phyloP scores from a whole-genome alignment of 2,329 filamentous ascomycete species.

The Claviceps monticola region DNA sequence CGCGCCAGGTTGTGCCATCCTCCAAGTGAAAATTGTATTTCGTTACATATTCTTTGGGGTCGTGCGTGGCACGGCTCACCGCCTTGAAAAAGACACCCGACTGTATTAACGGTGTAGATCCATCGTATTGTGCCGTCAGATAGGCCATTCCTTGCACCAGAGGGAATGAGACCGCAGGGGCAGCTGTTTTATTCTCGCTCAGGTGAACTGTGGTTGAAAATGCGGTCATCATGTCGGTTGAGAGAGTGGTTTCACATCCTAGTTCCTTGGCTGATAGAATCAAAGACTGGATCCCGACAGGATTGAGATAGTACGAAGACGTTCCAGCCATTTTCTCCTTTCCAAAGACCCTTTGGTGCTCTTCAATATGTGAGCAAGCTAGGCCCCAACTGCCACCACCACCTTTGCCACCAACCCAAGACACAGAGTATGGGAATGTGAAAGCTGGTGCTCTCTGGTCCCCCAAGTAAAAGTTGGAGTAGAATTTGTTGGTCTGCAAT shows the following conservation, averaged over 20 bases:
- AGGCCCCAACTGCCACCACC: slow-evolving; percentile 61
- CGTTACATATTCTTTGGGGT: slow-evolving; percentile 47
- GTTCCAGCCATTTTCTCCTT: slow-evolving; percentile 41
- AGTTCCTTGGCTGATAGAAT: slow-evolving; percentile 70
- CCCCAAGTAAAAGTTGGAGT: slow-evolving; percentile 66
- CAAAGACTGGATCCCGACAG: slow-evolving; percentile 68
- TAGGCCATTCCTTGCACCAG: slow-evolving; percentile 84
- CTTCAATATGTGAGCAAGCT: slow-evolving; percentile 59
- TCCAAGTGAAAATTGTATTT: slow-evolving; percentile 66
- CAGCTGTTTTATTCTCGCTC: slow-evolving; percentile 33
- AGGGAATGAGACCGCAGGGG: slow-evolving; percentile 59
- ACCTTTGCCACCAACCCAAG: slow-evolving; percentile 52
- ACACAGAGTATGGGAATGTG: slow-evolving; percentile 60
- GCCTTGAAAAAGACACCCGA: slow-evolving; percentile 61
- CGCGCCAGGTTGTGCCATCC: slow-evolving; percentile 61
- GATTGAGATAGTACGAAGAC: slow-evolving; percentile 62
- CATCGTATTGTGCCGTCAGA: slow-evolving; percentile 63
- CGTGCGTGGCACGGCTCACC: slow-evolving; percentile 42
- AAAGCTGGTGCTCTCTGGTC: slow-evolving; percentile 56
- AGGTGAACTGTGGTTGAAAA: slow-evolving; percentile 57
- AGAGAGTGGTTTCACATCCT: slow-evolving; percentile 41
- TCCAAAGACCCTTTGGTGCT: slow-evolving; percentile 53
- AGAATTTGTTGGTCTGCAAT: slow-evolving; percentile 68
- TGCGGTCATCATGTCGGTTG: slow-evolving; percentile 38
- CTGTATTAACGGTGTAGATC: slow-evolving; percentile 57